Evolutionary conservation across 306 rosid species (phyloP).

Genomic region (Trichosanthes cucumerina): DNA sequence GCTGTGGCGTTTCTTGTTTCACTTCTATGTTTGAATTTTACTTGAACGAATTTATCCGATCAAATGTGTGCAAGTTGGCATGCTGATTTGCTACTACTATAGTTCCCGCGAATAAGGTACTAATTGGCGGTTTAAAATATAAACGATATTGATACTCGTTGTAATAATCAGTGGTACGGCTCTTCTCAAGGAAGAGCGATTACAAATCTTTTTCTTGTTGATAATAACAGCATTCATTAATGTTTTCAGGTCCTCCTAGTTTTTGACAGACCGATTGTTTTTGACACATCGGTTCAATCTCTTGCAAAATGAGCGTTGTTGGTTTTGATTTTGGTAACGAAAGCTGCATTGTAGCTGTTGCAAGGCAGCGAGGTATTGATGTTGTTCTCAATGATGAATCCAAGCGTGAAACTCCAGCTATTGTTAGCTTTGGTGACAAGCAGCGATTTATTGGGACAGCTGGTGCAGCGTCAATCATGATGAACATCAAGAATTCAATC

Average conservation of each 20-base stretch:
- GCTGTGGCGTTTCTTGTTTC: not conserved
- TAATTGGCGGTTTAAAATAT: not conserved
- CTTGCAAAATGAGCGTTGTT: conserved; percentile 71
- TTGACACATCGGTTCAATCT: not conserved
- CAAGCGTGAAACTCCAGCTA: conserved; percentile 85
- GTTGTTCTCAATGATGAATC: conserved; percentile 95
- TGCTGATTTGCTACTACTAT: not conserved
- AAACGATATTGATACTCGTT: not conserved
- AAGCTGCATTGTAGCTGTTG: conserved; percentile 93
- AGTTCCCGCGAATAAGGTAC: not conserved
- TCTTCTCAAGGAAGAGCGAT: not conserved
- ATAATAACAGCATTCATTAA: not conserved
- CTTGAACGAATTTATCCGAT: too few species aligned
- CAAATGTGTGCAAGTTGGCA: not conserved
- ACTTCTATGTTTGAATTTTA: not conserved
- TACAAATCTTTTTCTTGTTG: not conserved
- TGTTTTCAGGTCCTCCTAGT: not conserved
- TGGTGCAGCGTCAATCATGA: conserved; percentile 88
- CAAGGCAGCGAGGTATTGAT: conserved; percentile 92
- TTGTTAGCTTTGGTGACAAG: conserved; percentile 94
- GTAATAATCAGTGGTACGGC: not conserved
- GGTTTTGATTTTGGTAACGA: conserved; percentile 97
- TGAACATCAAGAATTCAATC: conserved; percentile 85
- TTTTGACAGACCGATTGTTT: not conserved
- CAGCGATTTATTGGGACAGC: conserved; percentile 93